A percentile compares a stretch with the other conserved stretches of the same genome.
Conservation (phyloP, 805 yeast genomes). For the Metahyphopichia silvanorum region DNA sequence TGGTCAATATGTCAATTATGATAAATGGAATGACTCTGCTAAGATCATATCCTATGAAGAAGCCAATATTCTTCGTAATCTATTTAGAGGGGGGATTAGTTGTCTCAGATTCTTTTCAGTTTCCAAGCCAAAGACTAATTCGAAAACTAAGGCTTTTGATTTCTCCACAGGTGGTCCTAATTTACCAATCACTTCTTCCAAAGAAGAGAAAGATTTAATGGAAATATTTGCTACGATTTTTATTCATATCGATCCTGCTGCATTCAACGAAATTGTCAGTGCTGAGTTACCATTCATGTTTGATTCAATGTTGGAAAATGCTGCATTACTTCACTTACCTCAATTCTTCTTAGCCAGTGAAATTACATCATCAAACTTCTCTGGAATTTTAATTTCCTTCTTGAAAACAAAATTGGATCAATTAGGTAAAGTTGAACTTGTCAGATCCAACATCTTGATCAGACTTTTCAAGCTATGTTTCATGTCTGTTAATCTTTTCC, state of each 20-base stretch:
- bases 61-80: constrained; percentile 65
- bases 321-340: constrained; percentile 85
- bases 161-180: constrained; percentile 78
- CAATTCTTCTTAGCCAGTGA: constrained; percentile 94
- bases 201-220: constrained; percentile 93
- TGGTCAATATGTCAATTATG: constrained; percentile 38
- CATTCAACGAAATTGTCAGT: constrained; percentile 88
- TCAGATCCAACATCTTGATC: constrained; percentile 75
- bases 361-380: constrained; percentile 88
- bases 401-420: constrained; percentile 69
- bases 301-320: constrained; percentile 74
- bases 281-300: constrained; percentile 76
- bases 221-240: constrained; percentile 92
- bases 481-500: constrained; percentile 93
- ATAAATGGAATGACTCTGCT: constrained; percentile 81
- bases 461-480: constrained; percentile 88
- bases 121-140: constrained; percentile 44
- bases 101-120: constrained; percentile 76
- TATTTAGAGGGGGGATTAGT: constrained; percentile 80
- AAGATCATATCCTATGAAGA: constrained; percentile 84
- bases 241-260: constrained; percentile 90
- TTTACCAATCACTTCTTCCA: constrained; percentile 80
- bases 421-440: constrained; percentile 75
- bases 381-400: constrained; percentile 77
- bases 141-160: constrained; percentile 35